A percentile compares a stretch with the other conserved stretches of the same genome.
These are phyloP conservation scores for Syncephalastrum racemosum DNA, from an alignment of 371 early-diverging fungal genomes.

Conservation along the genomic window DNA sequence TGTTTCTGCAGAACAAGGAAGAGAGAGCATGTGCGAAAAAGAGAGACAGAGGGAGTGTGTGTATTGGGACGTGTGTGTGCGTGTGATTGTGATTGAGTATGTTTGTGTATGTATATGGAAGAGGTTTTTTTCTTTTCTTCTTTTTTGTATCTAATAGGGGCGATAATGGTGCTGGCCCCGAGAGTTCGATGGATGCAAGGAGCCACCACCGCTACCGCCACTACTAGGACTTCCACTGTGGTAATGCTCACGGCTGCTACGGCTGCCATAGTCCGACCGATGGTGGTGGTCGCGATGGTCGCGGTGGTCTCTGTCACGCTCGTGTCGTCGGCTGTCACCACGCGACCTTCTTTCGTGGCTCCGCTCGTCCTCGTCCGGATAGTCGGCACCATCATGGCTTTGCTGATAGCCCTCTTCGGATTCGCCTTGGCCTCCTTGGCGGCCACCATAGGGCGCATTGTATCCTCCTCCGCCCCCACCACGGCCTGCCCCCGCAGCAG, in stretches of 20 bases:
- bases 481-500: neutral
- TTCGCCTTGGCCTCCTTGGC: conserved; percentile 12
- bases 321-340: conserved; percentile 3
- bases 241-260: conserved; percentile 6
- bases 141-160: neutral
- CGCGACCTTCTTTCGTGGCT: neutral
- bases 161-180: conserved; percentile 3
- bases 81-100: no score
- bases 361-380: neutral
- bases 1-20: no score
- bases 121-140: no score
- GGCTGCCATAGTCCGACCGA: conserved; percentile 7
- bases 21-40: no score
- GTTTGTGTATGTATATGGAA: no score
- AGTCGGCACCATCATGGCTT: conserved; percentile 4
- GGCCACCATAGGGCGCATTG: conserved; percentile 3
- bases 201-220: conserved; percentile 10
- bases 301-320: conserved; percentile 1
- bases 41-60: no score
- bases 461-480: conserved; percentile 10
- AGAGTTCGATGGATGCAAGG: conserved; percentile 2
- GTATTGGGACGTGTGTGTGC: no score
- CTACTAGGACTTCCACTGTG: conserved; percentile 12
- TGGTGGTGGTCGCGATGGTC: conserved; percentile 1
- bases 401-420: conserved; percentile 10